phyloP scores from a whole-genome alignment of 2,329 filamentous ascomycete species.

The Claviceps purpurea region DNA sequence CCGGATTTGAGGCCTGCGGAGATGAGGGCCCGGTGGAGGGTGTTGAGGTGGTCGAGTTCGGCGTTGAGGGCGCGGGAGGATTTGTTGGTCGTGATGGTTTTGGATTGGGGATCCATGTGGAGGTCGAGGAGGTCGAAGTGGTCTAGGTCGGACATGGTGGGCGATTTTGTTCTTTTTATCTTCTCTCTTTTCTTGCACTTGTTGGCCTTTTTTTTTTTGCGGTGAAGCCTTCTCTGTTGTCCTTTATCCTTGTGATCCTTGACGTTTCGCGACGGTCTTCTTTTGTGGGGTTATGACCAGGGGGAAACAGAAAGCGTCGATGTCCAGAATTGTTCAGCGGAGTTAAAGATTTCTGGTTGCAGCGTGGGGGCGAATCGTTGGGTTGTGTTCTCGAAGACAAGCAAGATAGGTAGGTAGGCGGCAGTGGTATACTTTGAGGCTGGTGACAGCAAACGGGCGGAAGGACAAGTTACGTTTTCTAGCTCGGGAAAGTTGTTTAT shows the following conservation, averaged over 20 bases:
- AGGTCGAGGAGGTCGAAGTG: conserved; percentile 76
- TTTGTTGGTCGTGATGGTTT: conserved; percentile 47
- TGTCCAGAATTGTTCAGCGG: too few relatives aligned
- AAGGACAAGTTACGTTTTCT: conserved; percentile 3
- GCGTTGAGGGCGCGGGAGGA: conserved; percentile 38
- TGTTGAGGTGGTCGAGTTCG: conserved; percentile 64
- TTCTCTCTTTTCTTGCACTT: neutral
- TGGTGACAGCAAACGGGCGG: neutral
- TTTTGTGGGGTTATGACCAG: neutral
- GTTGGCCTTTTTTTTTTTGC: neutral
- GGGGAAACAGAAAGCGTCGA: too few relatives aligned
- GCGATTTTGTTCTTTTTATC: neutral
- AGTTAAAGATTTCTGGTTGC: too few relatives aligned
- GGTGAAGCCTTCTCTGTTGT: neutral
- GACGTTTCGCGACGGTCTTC: neutral
- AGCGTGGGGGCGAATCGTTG: too few relatives aligned
- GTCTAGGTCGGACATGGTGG: conserved; percentile 44
- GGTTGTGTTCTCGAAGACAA: neutral
- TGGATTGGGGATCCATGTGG: conserved; percentile 66
- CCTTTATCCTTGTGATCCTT: neutral
- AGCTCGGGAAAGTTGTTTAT: conserved; percentile 12
- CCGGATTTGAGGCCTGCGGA: conserved; percentile 41
- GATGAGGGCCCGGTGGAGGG: conserved; percentile 62
- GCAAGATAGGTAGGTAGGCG: neutral
- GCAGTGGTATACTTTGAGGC: neutral